Evolutionary conservation across 306 rosid genomes (phyloP).

Genomic region (Dalbergia cultrata): DNA sequence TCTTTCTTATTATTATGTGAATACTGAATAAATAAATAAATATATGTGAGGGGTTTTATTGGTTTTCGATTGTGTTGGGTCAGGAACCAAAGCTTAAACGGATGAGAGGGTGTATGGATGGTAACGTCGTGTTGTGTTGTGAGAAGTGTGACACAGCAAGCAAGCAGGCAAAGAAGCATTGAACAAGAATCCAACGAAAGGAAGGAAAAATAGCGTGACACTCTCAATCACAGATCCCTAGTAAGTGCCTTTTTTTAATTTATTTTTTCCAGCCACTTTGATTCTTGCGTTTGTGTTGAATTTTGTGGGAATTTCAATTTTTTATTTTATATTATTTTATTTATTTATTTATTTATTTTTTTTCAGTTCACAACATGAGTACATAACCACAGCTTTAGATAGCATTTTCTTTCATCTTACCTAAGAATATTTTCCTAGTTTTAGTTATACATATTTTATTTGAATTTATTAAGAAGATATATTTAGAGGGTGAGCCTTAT

Average conservation of each 20-base stretch:
- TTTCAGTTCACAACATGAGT: too few relatives aligned
- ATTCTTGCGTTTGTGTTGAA: constrained; percentile 10
- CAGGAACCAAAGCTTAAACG: too few relatives aligned
- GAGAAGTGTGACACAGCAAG: too few relatives aligned
- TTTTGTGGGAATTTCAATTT: background rate
- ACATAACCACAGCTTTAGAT: background rate
- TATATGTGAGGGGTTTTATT: too few relatives aligned
- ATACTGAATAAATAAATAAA: too few relatives aligned
- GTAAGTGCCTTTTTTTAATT: background rate
- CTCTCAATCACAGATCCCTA: background rate
- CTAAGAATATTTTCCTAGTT: background rate
- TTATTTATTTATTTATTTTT: background rate
- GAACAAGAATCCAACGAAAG: background rate
- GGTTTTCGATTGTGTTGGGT: too few relatives aligned
- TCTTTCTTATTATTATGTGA: too few relatives aligned
- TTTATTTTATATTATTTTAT: background rate
- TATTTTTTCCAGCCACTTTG: background rate
- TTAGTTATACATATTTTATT: background rate
- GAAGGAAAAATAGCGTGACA: background rate
- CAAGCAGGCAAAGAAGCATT: background rate
- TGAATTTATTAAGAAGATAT: background rate
- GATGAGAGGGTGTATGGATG: too few relatives aligned
- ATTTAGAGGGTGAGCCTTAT: too few relatives aligned
- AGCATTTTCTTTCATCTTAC: background rate
- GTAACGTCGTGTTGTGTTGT: too few relatives aligned